These are phyloP conservation scores for Plectosphaerella cucumerina DNA, from an alignment of 2,329 filamentous ascomycete genomes.

Conservation along the genomic window DNA sequence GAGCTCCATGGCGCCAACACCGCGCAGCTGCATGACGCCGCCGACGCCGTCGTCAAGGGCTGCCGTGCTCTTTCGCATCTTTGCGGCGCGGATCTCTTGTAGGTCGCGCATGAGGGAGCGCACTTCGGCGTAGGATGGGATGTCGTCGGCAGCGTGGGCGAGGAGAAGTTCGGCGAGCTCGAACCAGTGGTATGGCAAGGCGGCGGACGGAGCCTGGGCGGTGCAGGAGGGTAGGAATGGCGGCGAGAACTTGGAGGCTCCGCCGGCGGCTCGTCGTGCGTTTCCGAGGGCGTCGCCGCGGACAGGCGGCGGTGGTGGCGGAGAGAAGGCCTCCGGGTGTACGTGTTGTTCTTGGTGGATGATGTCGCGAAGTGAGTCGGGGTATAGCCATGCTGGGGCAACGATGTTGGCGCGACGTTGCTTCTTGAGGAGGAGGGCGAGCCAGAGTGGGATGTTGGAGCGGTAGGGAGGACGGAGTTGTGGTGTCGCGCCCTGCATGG, in stretches of 20 bases:
- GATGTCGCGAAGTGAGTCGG: constrained; percentile 70
- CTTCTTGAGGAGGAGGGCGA: constrained; percentile 89
- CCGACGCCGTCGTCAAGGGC: constrained; percentile 67
- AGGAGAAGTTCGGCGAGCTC: constrained; percentile 86
- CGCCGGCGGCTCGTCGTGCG: constrained; percentile 23
- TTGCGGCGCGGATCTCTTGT: constrained; percentile 83
- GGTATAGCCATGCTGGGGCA: constrained; percentile 82
- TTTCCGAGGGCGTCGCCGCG: constrained; percentile 43
- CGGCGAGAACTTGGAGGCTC: constrained; percentile 46
- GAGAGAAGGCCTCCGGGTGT: constrained; percentile 69
- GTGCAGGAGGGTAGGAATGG: constrained; percentile 79
- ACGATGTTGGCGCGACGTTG: constrained; percentile 92
- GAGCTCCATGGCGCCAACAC: constrained; percentile 90
- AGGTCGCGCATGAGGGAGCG: constrained; percentile 74
- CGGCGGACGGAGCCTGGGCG: constrained; percentile 60
- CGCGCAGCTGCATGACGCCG: constrained; percentile 64
- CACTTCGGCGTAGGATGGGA: constrained; percentile 68
- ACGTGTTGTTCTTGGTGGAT: constrained; percentile 76
- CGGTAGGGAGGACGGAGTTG: constrained; percentile 77
- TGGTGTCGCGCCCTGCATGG: constrained; percentile 67
- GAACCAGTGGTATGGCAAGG: constrained; percentile 92
- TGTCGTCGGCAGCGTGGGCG: constrained; percentile 78
- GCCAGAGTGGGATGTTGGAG: constrained; percentile 81
- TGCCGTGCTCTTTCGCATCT: constrained; percentile 73
- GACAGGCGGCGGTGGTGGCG: constrained; percentile 64